Base-by-base conservation (phyloP, 2,329 filamentous ascomycete genomes). In the Aureobasidium uvarum region DNA sequence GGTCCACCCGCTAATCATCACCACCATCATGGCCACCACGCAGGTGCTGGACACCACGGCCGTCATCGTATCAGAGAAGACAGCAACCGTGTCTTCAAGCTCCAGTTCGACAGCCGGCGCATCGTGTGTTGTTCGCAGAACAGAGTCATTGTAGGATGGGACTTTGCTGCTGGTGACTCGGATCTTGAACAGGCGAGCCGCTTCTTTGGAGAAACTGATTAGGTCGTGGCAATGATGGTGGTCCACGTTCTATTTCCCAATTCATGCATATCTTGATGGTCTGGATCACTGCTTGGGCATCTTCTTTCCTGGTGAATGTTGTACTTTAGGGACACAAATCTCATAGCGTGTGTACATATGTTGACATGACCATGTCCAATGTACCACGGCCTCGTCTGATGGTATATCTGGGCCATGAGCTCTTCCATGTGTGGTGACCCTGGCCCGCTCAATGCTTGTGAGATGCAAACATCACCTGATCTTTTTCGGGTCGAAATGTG, bases 61-160 rank as follows among this genome's bases (percentile, higher is more conserved):
- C 52, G 43, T 59, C 67, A 43, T 38, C 68, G 71, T 38, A 71
- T 69, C 62, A 65, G 65, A 20, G 77, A 79, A 16, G 72, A 74
- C 20, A 82, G 81, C 41, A 83, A 85, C 13, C 77, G 95, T 28
- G 90, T 99, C 3, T 99, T 98, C 81, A 99, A 99, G 77, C 82
- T 98, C 41, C 95, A 99, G 76, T 99, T 97, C 71, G 95, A 99
- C 74, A 91, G 92, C 0, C 85, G 92, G 25, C 88, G 93, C 71
- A 96, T 99, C 70, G 89, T 99, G 64, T 97, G 93, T 79, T 97
- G 94, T 75, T 95, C 90, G 69, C 93, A 98, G 76, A 92, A 95
- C 65, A 88, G 88, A 45, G 87, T 89, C 18, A 98, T 99, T 73
- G 92, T 98, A 0, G 95, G 93, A 0, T 99, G 95, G 95, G 95